Evolutionary conservation across 108 stramenopile genomes (phyloP), one percentile per base, ranked within the genome.

Genomic region (Nitzschia sp.): DNA sequence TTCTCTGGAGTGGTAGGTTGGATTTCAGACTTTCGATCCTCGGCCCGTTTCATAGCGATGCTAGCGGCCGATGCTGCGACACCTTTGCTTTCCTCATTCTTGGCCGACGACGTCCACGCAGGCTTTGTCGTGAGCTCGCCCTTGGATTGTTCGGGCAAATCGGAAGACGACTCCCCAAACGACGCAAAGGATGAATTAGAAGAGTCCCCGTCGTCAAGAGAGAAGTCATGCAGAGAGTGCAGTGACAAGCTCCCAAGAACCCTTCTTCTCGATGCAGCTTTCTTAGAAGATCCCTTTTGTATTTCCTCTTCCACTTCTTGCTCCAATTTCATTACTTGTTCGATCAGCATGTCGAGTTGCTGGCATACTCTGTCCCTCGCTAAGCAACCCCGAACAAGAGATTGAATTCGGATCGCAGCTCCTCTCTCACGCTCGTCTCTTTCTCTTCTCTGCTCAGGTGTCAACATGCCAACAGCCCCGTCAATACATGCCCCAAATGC

Each of bases 401-500:
- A 27, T 49, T 67, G 66, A 1, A 67, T 60, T 31, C 66, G 46
- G 8, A 54, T 74, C 17, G 53, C 65, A 9, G 74, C 74, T 15
- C 8, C 34, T 13, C 42, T 46, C 60, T 67, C 66, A 6, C 24
- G 33, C 53, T 72, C 71, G 6, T 54, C 24, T 55, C 58, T 46
- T 25, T 62, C 63, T 18, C 32, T 64, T 31, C 71, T 62, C 33
- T 72, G 30, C 25, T 64, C 71, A 19, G 28, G 42, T 19, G 71
- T 27, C 2, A 28, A 60, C 38, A 74, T 42, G 1, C 66, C 74
- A 36, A 74, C 54, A 11, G 66, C 47, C 31, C 74, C 74, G 1
- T 66, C 56, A 2, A 67, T 35, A 61, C 65, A 74, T 11, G 65
- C 74, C 0, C 74, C 74, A 60, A 74, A 74, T 19, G 74, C 74